Evolutionary conservation across 75 land plant species (phyloP).

Genomic region (Pseudotsuga menziesii): DNA sequence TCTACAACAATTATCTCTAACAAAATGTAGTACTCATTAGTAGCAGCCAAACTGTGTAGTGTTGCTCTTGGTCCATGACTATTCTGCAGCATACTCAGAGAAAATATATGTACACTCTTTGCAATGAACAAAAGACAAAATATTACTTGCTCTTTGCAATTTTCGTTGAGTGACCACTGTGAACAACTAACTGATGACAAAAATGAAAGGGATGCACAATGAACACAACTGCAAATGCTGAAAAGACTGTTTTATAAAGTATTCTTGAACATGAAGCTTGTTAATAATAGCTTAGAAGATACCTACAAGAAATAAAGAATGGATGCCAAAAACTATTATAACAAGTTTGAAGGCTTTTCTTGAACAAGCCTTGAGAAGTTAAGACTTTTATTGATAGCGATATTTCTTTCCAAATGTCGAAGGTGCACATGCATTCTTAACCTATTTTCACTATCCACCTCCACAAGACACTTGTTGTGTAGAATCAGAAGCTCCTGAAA

Average conservation of each 20-base stretch:
- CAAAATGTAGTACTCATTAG: neutral
- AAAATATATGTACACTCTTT: too few relatives aligned
- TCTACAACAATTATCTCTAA: slow-evolving; percentile 51
- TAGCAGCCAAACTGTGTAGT: neutral
- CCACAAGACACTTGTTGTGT: neutral
- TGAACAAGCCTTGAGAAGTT: neutral
- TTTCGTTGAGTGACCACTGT: slow-evolving; percentile 27
- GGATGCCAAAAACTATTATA: neutral
- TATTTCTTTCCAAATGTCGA: neutral
- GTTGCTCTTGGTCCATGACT: neutral
- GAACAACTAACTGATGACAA: slow-evolving; percentile 62
- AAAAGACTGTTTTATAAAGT: slow-evolving; percentile 58
- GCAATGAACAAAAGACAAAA: too few relatives aligned
- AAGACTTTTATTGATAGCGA: neutral
- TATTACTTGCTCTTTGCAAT: too few relatives aligned
- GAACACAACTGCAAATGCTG: slow-evolving; percentile 53
- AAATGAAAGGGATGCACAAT: slow-evolving; percentile 68
- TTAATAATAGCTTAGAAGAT: slow-evolving; percentile 27
- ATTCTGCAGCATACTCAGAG: neutral
- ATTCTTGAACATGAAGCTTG: slow-evolving; percentile 55
- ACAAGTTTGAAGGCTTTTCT: neutral
- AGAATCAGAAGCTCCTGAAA: neutral
- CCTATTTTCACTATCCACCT: neutral
- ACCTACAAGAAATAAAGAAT: neutral
- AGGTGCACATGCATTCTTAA: neutral